phyloP scores from a whole-genome alignment of 73 alveolate species.

The Uronychia binucleata region DNA sequence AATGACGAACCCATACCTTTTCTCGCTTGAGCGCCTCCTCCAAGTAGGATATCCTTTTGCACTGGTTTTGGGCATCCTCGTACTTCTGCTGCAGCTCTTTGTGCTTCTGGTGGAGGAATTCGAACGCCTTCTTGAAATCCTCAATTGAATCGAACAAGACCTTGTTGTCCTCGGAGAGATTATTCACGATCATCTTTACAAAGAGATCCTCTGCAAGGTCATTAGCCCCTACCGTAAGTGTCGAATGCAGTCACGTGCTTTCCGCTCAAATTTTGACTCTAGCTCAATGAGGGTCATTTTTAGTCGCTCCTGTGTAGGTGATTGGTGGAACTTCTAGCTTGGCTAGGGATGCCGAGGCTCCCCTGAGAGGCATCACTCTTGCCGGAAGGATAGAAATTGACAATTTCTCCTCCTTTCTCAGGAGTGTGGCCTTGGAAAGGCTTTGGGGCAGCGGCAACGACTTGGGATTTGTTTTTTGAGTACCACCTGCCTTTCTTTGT shows the following conservation, averaged over 20 bases:
- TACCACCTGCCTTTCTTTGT: too few species aligned
- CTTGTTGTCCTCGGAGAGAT: slow-evolving; percentile 30
- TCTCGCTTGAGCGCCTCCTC: slow-evolving; percentile 4
- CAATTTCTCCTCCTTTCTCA: too few species aligned
- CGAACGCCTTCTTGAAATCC: slow-evolving; percentile 23
- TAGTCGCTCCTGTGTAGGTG: too few species aligned
- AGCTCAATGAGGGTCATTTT: too few species aligned
- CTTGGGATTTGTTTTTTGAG: too few species aligned
- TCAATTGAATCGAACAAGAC: slow-evolving; percentile 13
- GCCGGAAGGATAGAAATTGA: too few species aligned
- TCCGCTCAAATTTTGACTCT: too few species aligned
- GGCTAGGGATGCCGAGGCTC: too few species aligned
- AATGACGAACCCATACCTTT: neutral
- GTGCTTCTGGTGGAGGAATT: slow-evolving; percentile 32
- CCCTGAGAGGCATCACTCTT: too few species aligned
- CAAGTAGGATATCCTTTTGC: neutral
- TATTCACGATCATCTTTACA: slow-evolving; percentile 28
- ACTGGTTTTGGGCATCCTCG: neutral
- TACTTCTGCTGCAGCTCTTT: slow-evolving; percentile 12
- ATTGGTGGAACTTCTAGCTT: too few species aligned
- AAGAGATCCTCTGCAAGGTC: slow-evolving; percentile 5
- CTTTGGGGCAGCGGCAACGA: too few species aligned
- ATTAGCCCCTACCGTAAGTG: slow-evolving; percentile 16
- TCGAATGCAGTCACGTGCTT: slow-evolving; percentile 50
- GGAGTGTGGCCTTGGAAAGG: too few species aligned